Evolutionary conservation across 495 filamentous ascomycete genomes (phyloP).

Genomic region (Penicillium herquei): DNA sequence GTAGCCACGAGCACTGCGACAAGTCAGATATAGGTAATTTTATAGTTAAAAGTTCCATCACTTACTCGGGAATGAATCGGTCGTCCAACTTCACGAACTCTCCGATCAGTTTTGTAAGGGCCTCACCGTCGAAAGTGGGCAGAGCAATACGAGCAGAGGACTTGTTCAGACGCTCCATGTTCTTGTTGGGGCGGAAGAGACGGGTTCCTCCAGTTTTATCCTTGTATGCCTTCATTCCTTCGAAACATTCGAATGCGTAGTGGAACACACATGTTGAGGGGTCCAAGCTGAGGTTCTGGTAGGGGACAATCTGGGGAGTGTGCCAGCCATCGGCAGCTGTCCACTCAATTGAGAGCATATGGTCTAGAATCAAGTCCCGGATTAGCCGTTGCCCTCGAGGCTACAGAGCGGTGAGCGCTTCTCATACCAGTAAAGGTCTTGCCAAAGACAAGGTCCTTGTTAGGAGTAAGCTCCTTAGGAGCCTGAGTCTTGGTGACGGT

Average conservation of each 20-base stretch:
- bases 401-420: not conserved
- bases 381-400: constrained; percentile 17
- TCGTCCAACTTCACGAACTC: constrained; percentile 76
- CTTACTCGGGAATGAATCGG: constrained; percentile 78
- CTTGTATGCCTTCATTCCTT: constrained; percentile 98
- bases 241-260: constrained; percentile 96
- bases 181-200: constrained; percentile 92
- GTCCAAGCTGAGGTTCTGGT: constrained; percentile 95
- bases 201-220: constrained; percentile 70
- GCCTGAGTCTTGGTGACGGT: constrained; percentile 68
- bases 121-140: constrained; percentile 71
- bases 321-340: constrained; percentile 78
- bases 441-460: constrained; percentile 83
- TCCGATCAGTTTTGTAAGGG: constrained; percentile 75
- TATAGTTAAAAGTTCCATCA: not conserved
- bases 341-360: constrained; percentile 98
- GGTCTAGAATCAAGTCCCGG: constrained; percentile 55
- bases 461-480: constrained; percentile 69
- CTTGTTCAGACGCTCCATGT: constrained; percentile 91
- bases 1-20: constrained; percentile 66
- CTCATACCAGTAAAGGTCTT: constrained; percentile 76
- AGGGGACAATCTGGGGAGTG: constrained; percentile 76
- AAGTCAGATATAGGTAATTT: not conserved
- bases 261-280: constrained; percentile 97
- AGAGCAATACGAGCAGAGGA: constrained; percentile 88